These are phyloP conservation scores for Pythium insidiosum DNA, from an alignment of 352 stramenopile genomes.

Conservation along the genomic window DNA sequence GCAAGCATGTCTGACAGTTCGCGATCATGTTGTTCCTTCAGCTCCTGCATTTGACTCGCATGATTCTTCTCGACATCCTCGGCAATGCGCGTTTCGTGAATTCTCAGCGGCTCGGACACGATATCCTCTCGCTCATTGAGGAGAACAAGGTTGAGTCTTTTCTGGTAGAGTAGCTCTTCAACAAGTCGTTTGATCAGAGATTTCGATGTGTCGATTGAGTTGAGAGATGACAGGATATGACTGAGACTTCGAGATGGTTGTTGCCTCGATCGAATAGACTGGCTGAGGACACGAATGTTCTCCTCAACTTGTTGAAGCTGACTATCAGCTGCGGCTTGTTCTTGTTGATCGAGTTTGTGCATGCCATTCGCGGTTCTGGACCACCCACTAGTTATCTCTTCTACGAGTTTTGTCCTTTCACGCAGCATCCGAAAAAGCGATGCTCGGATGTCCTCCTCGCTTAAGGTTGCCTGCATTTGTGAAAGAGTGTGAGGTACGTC, in stretches of 20 bases:
- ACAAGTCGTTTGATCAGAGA: conserved; percentile 38
- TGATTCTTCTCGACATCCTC: not conserved
- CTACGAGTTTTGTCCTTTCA: conserved; percentile 33
- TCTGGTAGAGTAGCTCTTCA: conserved; percentile 42
- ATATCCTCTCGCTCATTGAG: conserved; percentile 13
- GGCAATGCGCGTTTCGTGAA: too few species aligned
- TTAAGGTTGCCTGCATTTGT: conserved; percentile 26
- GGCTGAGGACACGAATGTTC: conserved; percentile 42
- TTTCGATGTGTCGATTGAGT: conserved; percentile 35
- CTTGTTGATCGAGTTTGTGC: too few species aligned
- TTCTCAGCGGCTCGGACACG: too few species aligned
- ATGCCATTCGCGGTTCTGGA: conserved; percentile 11
- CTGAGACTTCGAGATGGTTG: conserved; percentile 1
- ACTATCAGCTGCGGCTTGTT: too few species aligned
- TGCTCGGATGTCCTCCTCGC: conserved; percentile 48
- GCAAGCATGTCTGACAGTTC: conserved; percentile 23
- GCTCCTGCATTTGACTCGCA: not conserved
- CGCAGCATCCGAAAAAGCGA: conserved; percentile 41
- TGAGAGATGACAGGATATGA: conserved; percentile 31
- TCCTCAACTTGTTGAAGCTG: conserved; percentile 48
- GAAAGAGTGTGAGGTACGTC: too few species aligned
- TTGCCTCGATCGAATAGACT: conserved; percentile 21
- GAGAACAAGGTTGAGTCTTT: conserved; percentile 28
- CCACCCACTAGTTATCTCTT: conserved; percentile 33
- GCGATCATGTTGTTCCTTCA: conserved; percentile 16